Evolutionary conservation across 176 grass and related monocot species (phyloP).

Genomic region (Chloris gayana): DNA sequence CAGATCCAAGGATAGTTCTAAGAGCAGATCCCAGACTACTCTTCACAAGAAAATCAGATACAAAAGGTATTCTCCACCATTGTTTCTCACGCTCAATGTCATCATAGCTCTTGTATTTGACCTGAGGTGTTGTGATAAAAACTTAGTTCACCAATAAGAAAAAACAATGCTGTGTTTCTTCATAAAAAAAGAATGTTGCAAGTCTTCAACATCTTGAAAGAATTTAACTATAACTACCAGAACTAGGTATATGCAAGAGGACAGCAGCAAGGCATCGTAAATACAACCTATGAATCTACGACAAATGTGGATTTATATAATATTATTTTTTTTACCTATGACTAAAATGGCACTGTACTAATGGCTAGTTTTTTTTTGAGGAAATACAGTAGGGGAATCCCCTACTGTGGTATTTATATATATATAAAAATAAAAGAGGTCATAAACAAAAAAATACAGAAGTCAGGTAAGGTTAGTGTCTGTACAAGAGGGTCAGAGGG

Average conservation of each 20-base stretch:
- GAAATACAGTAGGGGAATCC: no score
- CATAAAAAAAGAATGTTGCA: constrained; percentile 25
- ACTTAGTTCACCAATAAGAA: constrained; percentile 43
- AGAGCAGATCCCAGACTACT: constrained; percentile 73
- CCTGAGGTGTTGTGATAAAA: constrained; percentile 44
- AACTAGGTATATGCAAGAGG: constrained; percentile 22
- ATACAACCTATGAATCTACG: neutral
- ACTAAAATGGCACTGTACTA: constrained; percentile 1
- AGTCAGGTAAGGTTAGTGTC: no score
- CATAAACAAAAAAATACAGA: no score
- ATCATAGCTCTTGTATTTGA: constrained; percentile 88
- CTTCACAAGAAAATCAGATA: constrained; percentile 84
- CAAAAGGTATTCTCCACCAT: constrained; percentile 90
- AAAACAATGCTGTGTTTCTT: constrained; percentile 1
- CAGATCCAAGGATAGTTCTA: constrained; percentile 76
- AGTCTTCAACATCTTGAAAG: neutral
- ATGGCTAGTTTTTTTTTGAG: constrained; percentile 13
- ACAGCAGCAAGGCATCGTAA: neutral
- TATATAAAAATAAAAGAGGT: no score
- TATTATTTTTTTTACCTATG: constrained; percentile 19
- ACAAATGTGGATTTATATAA: constrained; percentile 11
- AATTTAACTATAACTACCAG: constrained; percentile 21
- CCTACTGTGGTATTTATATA: no score
- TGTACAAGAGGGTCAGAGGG: no score
- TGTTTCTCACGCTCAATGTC: constrained; percentile 84